Base-by-base conservation (phyloP, 2,329 filamentous ascomycete species). In the Helotiales sp. region DNA sequence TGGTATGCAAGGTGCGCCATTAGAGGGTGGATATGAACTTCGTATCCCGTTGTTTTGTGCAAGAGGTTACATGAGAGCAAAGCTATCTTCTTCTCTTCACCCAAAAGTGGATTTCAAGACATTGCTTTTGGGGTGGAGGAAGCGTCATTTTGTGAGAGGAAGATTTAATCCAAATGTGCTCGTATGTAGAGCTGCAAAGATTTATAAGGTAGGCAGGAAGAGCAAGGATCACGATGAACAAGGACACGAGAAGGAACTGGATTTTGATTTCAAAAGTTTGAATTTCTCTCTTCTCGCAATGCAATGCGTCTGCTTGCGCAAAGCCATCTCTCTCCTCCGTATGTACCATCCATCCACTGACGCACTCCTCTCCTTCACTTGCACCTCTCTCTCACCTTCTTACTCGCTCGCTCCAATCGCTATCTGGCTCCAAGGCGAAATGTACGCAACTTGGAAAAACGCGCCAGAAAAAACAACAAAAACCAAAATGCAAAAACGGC, bases 301-400 rank as follows among this genome's bases (percentile, higher is more conserved):
- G 32, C 50, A 55, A 37, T 43, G 55, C 49, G 47, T 30, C 50
- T 24, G n/a, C 63, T 55, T 47, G 55, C 55, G 45, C 45, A 60
- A 43, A 54, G 28, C 13, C 22, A 52, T 30, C 30, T 26, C n/a
- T 50, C 52, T 52, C 17, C 32, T 45, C 47, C 20, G 20, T 45
- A 61, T 65, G 57, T 37, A 65, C 26, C 34, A 22, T 22, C 2
- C 17, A 4, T n/a, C 30, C 57, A 22, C 32, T n/a, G n/a, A n/a
- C n/a, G n/a, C n/a, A n/a, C n/a, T n/a, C n/a, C n/a, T n/a, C n/a
- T 24, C 37, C 37, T 28, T 8, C 34, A 13, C n/a, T 10, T 5
- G n/a, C n/a, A 34, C 26, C 28, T 11, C n/a, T 28, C n/a, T n/a
- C n/a, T n/a, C n/a, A n/a, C n/a, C n/a, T n/a, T n/a, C n/a, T 43